Evolutionary conservation across 2,329 filamentous ascomycete species (phyloP).

Genomic region (Penicillium thymicola): DNA sequence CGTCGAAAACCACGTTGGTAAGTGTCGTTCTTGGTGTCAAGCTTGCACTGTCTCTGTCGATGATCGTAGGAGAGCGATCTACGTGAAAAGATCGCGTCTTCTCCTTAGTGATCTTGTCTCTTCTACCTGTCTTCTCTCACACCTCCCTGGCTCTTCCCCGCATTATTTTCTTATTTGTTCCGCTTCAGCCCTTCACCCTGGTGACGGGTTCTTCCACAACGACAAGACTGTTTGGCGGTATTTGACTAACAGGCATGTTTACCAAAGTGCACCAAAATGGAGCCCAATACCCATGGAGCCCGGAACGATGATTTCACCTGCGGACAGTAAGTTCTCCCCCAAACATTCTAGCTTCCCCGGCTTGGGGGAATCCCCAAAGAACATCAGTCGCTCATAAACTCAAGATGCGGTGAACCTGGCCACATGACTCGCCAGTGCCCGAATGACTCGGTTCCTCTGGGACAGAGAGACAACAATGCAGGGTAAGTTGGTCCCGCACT

Average conservation of each 20-base stretch:
- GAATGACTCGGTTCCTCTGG: conserved; percentile 21
- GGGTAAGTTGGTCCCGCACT: conserved; percentile 25
- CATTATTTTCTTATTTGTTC: too few relatives aligned
- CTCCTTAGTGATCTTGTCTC: neutral
- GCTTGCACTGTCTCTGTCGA: neutral
- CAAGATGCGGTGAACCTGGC: conserved; percentile 35
- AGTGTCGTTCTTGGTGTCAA: neutral
- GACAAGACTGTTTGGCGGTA: too few relatives aligned
- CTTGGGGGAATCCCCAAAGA: neutral
- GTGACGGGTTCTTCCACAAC: neutral
- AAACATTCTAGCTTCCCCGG: neutral
- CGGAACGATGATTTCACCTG: conserved; percentile 2
- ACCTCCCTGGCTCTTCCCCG: neutral
- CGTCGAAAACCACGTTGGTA: neutral
- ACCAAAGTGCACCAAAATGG: neutral
- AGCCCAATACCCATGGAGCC: neutral
- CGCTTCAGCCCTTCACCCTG: neutral
- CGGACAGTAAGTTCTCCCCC: conserved; percentile 29
- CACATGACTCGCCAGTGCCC: conserved; percentile 46
- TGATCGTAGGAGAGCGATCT: neutral
- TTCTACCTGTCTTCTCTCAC: neutral
- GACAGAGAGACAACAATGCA: conserved; percentile 12
- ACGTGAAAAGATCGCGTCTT: neutral
- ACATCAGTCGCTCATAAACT: neutral
- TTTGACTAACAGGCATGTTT: neutral